phyloP scores from a whole-genome alignment of 1,284 basidiomycete genomes.

The Polyporus tsugae region DNA sequence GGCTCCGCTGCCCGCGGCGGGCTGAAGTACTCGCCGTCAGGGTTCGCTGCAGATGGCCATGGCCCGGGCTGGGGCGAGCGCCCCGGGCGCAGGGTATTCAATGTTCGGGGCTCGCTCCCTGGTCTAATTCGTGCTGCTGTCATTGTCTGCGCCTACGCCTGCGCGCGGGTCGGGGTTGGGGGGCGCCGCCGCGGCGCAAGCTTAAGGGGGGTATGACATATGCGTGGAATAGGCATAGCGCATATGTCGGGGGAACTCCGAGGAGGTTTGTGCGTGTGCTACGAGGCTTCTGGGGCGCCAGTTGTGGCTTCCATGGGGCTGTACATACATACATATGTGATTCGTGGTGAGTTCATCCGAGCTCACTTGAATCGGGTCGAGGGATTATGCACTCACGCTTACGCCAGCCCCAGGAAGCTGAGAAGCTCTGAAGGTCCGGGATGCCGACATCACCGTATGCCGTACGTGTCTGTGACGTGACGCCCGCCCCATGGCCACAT shows the following conservation, averaged over 20 bases:
- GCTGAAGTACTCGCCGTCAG: background rate
- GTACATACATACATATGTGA: background rate
- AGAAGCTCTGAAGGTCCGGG: background rate
- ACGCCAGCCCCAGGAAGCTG: background rate
- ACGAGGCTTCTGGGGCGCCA: background rate
- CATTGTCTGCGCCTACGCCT: background rate
- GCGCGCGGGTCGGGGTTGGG: background rate
- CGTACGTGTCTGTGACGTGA: no score
- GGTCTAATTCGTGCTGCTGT: background rate
- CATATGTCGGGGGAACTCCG: background rate
- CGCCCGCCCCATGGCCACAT: background rate
- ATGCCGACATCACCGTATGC: background rate
- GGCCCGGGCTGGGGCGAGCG: no score
- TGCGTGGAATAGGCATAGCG: background rate
- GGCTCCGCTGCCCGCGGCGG: background rate
- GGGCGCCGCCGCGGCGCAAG: background rate
- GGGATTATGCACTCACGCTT: constrained; percentile 1
- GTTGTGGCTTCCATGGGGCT: background rate
- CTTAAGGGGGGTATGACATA: background rate
- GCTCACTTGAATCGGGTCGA: background rate
- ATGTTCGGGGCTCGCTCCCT: background rate
- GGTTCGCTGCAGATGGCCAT: background rate
- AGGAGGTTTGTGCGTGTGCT: background rate
- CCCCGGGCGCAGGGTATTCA: background rate
- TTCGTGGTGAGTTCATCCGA: background rate